A percentile compares a stretch with the other conserved stretches of the same genome.
Conservation (phyloP, 1,139 yeast genomes). For the Hyphopichia fennica region DNA sequence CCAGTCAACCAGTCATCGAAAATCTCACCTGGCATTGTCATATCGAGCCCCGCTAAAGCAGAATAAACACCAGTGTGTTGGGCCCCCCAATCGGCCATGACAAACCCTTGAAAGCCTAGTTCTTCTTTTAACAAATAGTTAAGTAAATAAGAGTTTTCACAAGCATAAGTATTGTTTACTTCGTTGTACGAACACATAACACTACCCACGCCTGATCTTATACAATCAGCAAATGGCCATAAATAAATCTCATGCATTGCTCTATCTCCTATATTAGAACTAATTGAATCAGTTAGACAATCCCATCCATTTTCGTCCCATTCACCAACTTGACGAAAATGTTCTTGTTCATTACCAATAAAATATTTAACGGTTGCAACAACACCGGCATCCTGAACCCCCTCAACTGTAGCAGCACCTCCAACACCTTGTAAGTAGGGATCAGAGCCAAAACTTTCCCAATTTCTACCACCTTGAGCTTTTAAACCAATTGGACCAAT, state of each 20-base stretch:
- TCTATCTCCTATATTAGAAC: constrained; percentile 59
- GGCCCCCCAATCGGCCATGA: constrained; percentile 68
- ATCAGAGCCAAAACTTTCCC: constrained; percentile 68
- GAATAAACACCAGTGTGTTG: constrained; percentile 59
- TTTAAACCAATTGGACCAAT: constrained; percentile 65
- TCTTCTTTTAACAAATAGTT: constrained; percentile 60
- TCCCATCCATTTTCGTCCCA: constrained; percentile 52
- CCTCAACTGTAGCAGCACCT: constrained; percentile 54
- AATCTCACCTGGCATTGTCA: constrained; percentile 68
- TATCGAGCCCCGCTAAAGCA: constrained; percentile 61
- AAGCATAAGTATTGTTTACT: constrained; percentile 58
- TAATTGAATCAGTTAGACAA: constrained; percentile 35
- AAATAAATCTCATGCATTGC: constrained; percentile 63
- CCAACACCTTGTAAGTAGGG: constrained; percentile 61
- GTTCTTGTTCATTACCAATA: constrained; percentile 66
- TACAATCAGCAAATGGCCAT: constrained; percentile 69
- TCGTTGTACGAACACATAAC: constrained; percentile 64
- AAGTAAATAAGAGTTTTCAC: constrained; percentile 59
- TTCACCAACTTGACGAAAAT: constrained; percentile 58
- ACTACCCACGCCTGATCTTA: constrained; percentile 61
- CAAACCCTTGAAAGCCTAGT: constrained; percentile 67
- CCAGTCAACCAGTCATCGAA: constrained; percentile 56
- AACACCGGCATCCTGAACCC: constrained; percentile 60
- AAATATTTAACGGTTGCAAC: constrained; percentile 56
- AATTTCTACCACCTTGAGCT: constrained; percentile 65